These are phyloP conservation scores for Colletotrichum kahawae DNA, from an alignment of 2,329 filamentous ascomycete species.

Conservation along the genomic window DNA sequence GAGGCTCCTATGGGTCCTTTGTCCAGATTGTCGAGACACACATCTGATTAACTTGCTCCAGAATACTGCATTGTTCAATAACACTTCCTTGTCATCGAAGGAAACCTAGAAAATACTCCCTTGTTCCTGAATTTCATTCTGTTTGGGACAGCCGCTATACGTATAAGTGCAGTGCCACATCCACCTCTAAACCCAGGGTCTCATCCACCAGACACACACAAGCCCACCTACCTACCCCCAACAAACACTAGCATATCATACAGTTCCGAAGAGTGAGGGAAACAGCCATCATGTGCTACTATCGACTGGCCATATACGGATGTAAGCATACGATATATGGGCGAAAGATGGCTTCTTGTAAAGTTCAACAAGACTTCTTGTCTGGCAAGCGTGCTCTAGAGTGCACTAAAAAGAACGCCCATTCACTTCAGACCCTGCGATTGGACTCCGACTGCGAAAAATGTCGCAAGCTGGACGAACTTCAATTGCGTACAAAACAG, in stretches of 20 bases:
- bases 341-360: constrained; percentile 5
- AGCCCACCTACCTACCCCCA: not conserved
- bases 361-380: not conserved
- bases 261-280: not conserved
- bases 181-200: not conserved
- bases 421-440: constrained; percentile 7
- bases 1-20: not conserved
- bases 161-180: not conserved
- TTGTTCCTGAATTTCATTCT: not conserved
- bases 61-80: not conserved
- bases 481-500: not conserved
- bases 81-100: not conserved
- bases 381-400: not conserved
- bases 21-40: not conserved
- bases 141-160: not conserved
- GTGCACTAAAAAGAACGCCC: not conserved
- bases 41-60: not conserved
- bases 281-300: constrained; percentile 25
- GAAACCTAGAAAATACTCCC: not conserved
- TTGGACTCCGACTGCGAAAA: not conserved
- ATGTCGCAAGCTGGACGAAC: constrained; percentile 6
- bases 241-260: not conserved
- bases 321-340: constrained; percentile 23
- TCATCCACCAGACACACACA: not conserved
- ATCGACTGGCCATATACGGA: constrained; percentile 22